Conservation (phyloP, 768 basidiomycete species). For the Tulasnella sp. region DNA sequence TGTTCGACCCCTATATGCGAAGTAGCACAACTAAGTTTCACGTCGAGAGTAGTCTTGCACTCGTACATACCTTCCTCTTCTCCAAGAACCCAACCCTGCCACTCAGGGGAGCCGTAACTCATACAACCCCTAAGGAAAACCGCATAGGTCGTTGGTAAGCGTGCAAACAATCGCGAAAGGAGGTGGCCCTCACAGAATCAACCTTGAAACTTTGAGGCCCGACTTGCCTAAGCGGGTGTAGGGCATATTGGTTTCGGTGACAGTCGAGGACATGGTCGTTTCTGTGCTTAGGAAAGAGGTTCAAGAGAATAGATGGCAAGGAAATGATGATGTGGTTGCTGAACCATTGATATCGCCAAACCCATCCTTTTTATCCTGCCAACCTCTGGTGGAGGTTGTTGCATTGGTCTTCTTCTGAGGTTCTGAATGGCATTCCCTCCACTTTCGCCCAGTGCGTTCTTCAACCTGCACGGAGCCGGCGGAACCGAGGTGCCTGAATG, state of each 20-base stretch:
- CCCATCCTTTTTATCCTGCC: no score
- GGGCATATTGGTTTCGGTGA: constrained; percentile 19
- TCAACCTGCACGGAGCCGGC: no score
- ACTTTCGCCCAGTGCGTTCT: no score
- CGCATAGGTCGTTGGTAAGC: not conserved
- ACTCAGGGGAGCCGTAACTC: constrained; percentile 59
- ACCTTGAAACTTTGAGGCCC: constrained; percentile 31
- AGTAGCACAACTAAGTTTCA: not conserved
- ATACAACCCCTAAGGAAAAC: constrained; percentile 59
- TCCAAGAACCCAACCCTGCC: constrained; percentile 58
- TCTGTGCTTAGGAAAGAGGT: not conserved
- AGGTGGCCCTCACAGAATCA: constrained; percentile 12
- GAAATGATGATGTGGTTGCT: not conserved
- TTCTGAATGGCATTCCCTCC: no score
- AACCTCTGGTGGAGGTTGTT: no score
- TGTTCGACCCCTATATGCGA: not conserved
- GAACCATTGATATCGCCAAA: not conserved
- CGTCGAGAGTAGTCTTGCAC: constrained; percentile 32
- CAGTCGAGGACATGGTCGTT: not conserved
- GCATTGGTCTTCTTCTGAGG: no score
- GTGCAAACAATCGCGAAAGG: not conserved
- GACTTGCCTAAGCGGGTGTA: constrained; percentile 34
- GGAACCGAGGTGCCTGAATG: no score
- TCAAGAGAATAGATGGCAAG: not conserved
- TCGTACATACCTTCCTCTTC: constrained; percentile 57